Evolutionary conservation across 2,329 filamentous ascomycete genomes (phyloP).

Genomic region (Capronia epimyces): DNA sequence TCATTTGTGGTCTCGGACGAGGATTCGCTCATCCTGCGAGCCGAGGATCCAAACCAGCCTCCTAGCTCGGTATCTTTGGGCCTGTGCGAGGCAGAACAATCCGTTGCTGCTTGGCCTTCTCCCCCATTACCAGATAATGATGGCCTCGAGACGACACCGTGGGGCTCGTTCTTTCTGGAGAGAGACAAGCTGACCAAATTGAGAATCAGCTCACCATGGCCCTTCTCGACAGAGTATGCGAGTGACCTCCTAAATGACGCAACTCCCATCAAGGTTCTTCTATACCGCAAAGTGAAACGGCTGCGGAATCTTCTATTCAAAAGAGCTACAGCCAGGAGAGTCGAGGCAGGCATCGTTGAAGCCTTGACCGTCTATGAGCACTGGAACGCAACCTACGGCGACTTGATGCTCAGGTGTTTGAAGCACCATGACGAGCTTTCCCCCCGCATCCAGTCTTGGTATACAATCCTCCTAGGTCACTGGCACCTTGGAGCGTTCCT

Average conservation of each 20-base stretch:
- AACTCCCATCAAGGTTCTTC: conserved; percentile 54
- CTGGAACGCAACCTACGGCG: conserved; percentile 50
- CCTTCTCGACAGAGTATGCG: conserved; percentile 51
- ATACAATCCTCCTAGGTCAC: conserved; percentile 53
- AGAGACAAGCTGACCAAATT: background rate
- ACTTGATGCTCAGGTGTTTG: conserved; percentile 50
- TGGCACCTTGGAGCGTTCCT: conserved; percentile 55
- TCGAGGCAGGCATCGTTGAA: conserved; percentile 48
- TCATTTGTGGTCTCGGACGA: conserved; percentile 44
- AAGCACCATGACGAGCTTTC: conserved; percentile 48
- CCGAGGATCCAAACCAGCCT: background rate
- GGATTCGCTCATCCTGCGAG: conserved; percentile 38
- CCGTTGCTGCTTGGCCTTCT: background rate
- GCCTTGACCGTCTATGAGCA: conserved; percentile 50
- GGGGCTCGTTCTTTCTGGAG: conserved; percentile 38
- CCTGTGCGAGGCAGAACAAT: background rate
- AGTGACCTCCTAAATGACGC: conserved; percentile 48
- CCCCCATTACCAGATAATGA: background rate
- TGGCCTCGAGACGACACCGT: conserved; percentile 20
- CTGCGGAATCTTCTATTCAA: conserved; percentile 50
- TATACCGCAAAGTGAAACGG: conserved; percentile 53
- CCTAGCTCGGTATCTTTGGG: background rate
- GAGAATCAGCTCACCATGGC: conserved; percentile 44
- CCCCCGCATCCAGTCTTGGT: conserved; percentile 55
- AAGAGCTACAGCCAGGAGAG: conserved; percentile 33